Percentiles rank a stretch among this genome's conserved stretches.
Evolutionary conservation across 192 early-diverging fungal genomes (phyloP).

Genomic region (Radiomyces spectabilis): DNA sequence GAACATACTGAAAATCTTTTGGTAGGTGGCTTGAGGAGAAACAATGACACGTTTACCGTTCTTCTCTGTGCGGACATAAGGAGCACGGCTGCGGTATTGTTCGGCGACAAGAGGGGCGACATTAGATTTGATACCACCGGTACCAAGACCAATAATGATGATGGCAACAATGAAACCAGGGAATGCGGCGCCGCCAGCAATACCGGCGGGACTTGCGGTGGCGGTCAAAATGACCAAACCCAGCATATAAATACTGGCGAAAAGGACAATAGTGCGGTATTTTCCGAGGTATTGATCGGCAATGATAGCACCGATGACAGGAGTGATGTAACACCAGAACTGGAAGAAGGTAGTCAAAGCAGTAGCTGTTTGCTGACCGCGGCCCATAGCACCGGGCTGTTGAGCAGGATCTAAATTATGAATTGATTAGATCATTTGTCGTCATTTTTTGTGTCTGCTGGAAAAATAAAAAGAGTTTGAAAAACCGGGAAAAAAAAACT

Average conservation of each 20-base stretch:
- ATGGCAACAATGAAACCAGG: constrained; percentile 62
- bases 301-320: constrained; percentile 55
- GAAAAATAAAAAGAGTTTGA: neutral
- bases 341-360: constrained; percentile 49
- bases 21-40: constrained; percentile 60
- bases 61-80: constrained; percentile 53
- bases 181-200: constrained; percentile 45
- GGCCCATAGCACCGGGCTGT: constrained; percentile 43
- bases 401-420: constrained; percentile 16
- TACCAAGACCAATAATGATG: constrained; percentile 65
- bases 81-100: constrained; percentile 46
- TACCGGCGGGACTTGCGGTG: constrained; percentile 51
- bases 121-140: constrained; percentile 67
- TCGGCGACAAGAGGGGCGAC: constrained; percentile 42
- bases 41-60: constrained; percentile 57
- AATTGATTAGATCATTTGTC: neutral
- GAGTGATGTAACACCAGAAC: constrained; percentile 41
- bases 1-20: constrained; percentile 82
- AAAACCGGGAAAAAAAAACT: constrained; percentile 6
- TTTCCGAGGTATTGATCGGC: constrained; percentile 72
- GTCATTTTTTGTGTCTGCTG: neutral
- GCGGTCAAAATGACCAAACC: constrained; percentile 56
- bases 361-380: constrained; percentile 45
- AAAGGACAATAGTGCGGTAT: constrained; percentile 65
- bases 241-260: constrained; percentile 54